Conservation (phyloP, 306 rosid genomes). For the Trichosanthes cucumerina region DNA sequence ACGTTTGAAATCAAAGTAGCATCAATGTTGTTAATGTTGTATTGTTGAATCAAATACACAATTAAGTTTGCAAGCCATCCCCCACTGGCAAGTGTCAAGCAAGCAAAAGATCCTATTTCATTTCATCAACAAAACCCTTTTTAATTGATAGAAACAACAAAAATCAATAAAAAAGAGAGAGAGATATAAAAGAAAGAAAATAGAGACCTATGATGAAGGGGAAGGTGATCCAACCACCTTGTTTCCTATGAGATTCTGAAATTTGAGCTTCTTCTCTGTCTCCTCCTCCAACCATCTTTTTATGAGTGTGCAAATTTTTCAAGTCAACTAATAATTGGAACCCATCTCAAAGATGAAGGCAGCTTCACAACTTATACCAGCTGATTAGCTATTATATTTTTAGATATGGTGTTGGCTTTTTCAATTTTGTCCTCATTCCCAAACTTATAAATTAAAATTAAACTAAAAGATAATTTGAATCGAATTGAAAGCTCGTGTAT, state of each 20-base stretch:
- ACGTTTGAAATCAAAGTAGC: constrained; percentile 32
- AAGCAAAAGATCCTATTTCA: constrained; percentile 18
- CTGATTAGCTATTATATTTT: no score
- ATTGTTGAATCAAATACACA: constrained; percentile 24
- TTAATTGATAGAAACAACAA: not conserved
- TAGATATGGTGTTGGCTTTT: no score
- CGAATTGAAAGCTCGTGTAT: no score
- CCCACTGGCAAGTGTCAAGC: constrained; percentile 19
- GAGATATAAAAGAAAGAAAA: not conserved
- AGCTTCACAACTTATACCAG: not conserved
- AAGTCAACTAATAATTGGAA: not conserved
- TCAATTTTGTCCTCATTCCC: no score
- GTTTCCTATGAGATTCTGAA: not conserved
- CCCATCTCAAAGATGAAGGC: not conserved
- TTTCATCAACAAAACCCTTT: not conserved
- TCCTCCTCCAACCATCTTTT: not conserved
- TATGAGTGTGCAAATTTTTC: not conserved
- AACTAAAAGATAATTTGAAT: no score
- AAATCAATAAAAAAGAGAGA: not conserved
- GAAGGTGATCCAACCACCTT: constrained; percentile 37
- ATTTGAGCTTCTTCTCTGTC: not conserved
- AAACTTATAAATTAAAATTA: no score
- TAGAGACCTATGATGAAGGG: constrained; percentile 28
- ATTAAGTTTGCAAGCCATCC: constrained; percentile 30
- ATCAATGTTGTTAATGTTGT: constrained; percentile 22